Conservation (phyloP, 2,329 filamentous ascomycete species). For the Endothia cerciana region DNA sequence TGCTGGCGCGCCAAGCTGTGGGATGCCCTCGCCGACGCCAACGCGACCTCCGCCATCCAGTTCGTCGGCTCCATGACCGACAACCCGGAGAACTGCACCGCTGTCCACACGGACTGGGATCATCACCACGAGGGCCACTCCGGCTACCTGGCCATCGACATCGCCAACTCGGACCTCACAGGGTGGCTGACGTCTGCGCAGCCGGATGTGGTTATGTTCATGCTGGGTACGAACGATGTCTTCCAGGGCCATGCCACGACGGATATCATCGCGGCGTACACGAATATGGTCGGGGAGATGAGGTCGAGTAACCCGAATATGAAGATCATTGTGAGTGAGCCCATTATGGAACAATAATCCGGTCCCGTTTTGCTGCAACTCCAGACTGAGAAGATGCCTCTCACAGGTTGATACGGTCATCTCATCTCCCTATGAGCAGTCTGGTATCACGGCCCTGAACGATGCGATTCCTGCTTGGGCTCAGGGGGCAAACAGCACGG, state of each 20-base stretch:
- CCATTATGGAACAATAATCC: not conserved
- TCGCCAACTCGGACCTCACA: conserved; percentile 45
- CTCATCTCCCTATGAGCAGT: conserved; percentile 39
- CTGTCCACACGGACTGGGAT: conserved; percentile 41
- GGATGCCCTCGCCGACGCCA: conserved; percentile 42
- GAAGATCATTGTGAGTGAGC: conserved; percentile 44
- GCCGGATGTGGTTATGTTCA: conserved; percentile 50
- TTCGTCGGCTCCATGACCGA: conserved; percentile 47
- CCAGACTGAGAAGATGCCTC: not conserved
- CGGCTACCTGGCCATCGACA: conserved; percentile 47
- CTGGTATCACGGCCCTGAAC: conserved; percentile 34
- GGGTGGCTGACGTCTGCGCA: conserved; percentile 43
- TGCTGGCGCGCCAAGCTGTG: conserved; percentile 50
- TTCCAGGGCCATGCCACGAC: conserved; percentile 35
- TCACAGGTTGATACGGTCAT: conserved; percentile 45
- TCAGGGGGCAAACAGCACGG: conserved; percentile 38
- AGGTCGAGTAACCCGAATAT: conserved; percentile 42
- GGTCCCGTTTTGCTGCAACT: rapidly evolving
- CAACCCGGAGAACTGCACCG: conserved; percentile 43
- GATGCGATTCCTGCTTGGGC: conserved; percentile 42
- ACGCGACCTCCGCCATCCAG: conserved; percentile 41
- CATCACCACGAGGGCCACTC: conserved; percentile 49
- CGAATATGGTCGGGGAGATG: conserved; percentile 44
- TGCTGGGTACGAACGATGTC: conserved; percentile 52
- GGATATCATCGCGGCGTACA: conserved; percentile 45